A percentile compares a stretch with the other conserved stretches of the same genome.
Evolutionary conservation across 2,329 filamentous ascomycete genomes (phyloP).

Genomic region (Fusarium paranaense): DNA sequence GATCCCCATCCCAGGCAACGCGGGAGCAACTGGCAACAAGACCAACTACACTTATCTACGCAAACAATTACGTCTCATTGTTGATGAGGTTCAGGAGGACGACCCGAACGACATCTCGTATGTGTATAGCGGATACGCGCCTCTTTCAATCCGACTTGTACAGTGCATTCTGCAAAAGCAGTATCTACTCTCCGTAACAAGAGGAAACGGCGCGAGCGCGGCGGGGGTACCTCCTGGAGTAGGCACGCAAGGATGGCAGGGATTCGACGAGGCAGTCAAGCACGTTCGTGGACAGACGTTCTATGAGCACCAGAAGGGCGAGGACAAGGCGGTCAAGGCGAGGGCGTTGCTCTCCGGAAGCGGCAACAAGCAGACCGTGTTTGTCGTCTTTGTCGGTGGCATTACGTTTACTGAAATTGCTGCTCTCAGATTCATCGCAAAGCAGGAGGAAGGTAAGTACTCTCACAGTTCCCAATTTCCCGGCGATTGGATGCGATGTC

Average conservation of each 20-base stretch:
- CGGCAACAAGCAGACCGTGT: conserved; percentile 82
- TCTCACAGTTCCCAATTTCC: background rate
- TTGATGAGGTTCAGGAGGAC: conserved; percentile 96
- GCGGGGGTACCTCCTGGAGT: conserved; percentile 56
- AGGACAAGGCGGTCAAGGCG: conserved; percentile 92
- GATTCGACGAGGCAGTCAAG: conserved; percentile 92
- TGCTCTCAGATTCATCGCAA: conserved; percentile 88
- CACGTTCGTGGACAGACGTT: conserved; percentile 90
- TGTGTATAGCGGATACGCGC: conserved; percentile 96
- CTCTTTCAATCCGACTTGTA: conserved; percentile 88
- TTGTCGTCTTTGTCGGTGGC: conserved; percentile 98
- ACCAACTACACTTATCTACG: conserved; percentile 93
- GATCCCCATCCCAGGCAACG: conserved; percentile 76
- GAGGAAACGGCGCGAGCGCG: conserved; percentile 63
- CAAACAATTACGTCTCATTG: conserved; percentile 87
- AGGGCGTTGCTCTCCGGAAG: conserved; percentile 85
- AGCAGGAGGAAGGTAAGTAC: conserved; percentile 77
- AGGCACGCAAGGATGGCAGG: conserved; percentile 85
- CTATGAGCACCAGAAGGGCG: conserved; percentile 90
- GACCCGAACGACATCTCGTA: conserved; percentile 97
- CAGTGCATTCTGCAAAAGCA: conserved; percentile 95
- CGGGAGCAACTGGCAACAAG: conserved; percentile 71
- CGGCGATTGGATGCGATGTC: background rate
- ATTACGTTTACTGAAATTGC: conserved; percentile 97
- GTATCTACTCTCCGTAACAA: conserved; percentile 78